A percentile compares a stretch with the other conserved stretches of the same genome.
phyloP scores from a whole-genome alignment of 352 stramenopile genomes.

The Globisporangium heterothallicum region DNA sequence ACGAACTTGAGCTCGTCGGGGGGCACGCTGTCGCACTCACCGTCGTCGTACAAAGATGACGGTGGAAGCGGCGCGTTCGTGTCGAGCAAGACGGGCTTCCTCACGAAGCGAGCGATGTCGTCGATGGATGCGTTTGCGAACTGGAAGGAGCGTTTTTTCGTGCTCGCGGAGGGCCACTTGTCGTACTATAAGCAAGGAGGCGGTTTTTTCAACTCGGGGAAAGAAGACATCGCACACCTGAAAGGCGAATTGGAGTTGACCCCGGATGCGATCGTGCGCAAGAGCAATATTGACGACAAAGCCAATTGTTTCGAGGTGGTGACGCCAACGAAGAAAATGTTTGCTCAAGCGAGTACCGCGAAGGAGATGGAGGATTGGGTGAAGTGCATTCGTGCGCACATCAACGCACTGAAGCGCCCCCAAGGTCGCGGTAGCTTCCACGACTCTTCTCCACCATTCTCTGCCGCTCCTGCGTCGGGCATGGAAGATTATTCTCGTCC shows the following conservation, averaged over 20 bases:
- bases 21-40: constrained; percentile 8
- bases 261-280: constrained; percentile 70
- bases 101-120: constrained; percentile 84
- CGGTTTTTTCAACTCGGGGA: constrained; percentile 81
- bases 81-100: constrained; percentile 78
- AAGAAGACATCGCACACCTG: constrained; percentile 83
- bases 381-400: constrained; percentile 75
- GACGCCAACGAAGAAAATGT: constrained; percentile 82
- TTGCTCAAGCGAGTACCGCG: constrained; percentile 73
- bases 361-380: constrained; percentile 86
- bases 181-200: constrained; percentile 86
- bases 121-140: constrained; percentile 86
- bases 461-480: constrained; percentile 18
- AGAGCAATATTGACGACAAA: constrained; percentile 84
- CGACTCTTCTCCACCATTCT: constrained; percentile 29
- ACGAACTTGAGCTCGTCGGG: constrained; percentile 16
- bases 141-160: constrained; percentile 87
- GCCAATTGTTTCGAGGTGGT: constrained; percentile 85
- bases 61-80: constrained; percentile 46
- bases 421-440: constrained; percentile 57
- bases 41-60: constrained; percentile 21
- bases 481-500: constrained; percentile 76
- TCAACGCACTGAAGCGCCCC: constrained; percentile 62
- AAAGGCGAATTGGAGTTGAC: constrained; percentile 82
- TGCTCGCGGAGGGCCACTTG: constrained; percentile 75